Conservation (phyloP, 2,329 filamentous ascomycete genomes). For the Xylaria sp. region DNA sequence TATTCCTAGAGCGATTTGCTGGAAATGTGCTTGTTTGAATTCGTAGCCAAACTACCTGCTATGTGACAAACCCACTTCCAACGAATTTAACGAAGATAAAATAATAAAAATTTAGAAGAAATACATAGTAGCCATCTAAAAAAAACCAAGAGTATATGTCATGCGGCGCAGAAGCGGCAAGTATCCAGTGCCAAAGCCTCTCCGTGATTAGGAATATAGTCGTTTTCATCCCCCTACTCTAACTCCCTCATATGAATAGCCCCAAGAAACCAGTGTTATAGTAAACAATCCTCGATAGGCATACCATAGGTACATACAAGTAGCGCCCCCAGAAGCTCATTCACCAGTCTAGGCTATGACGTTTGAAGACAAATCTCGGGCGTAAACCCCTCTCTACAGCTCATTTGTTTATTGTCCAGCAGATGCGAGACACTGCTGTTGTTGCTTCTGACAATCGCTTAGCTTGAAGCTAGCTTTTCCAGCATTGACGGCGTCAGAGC, state of each 20-base stretch:
- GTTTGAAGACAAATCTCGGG: constrained; percentile 9
- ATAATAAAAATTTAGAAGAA: constrained; percentile 23
- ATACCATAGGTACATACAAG: constrained; percentile 22
- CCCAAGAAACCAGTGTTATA: constrained; percentile 18
- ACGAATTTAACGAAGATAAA: constrained; percentile 16
- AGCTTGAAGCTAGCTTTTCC: constrained; percentile 56
- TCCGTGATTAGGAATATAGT: constrained; percentile 34
- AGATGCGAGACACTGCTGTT: constrained; percentile 37
- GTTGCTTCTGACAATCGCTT: constrained; percentile 66
- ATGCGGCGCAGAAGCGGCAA: constrained; percentile 27
- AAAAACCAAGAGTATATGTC: constrained; percentile 28
- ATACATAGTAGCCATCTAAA: constrained; percentile 34
- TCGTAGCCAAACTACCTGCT: constrained; percentile 28
- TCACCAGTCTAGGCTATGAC: constrained; percentile 17
- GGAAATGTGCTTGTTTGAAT: constrained; percentile 31
- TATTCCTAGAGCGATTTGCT: too few relatives aligned
- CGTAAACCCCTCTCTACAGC: constrained; percentile 4
- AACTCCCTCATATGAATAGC: constrained; percentile 14
- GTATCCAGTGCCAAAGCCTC: constrained; percentile 30
- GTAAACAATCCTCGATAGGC: constrained; percentile 11
- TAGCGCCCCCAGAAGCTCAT: not conserved
- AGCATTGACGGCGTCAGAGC: constrained; percentile 65
- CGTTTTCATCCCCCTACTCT: constrained; percentile 21
- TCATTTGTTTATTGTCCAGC: constrained; percentile 27
- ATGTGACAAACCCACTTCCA: constrained; percentile 24